A percentile compares a stretch with the other conserved stretches of the same genome.
Conservation (phyloP, 768 basidiomycete species). For the Pholiota conissans region DNA sequence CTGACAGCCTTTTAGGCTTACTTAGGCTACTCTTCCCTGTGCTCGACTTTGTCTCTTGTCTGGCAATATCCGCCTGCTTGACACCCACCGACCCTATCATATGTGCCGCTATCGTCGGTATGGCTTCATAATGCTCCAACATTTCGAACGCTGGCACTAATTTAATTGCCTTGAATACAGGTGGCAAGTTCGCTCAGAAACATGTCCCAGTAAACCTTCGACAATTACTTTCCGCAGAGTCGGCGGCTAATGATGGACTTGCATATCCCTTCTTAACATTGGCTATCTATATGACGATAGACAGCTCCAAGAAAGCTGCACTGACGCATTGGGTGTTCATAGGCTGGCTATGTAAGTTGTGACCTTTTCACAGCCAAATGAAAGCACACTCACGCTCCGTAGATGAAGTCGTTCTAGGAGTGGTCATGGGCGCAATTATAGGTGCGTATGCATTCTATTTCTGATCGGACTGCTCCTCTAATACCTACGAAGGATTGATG, state of each 20-base stretch:
- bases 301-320: conserved; percentile 59
- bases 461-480: neutral
- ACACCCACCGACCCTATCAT: conserved; percentile 96
- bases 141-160: neutral
- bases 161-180: conserved; percentile 33
- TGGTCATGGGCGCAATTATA: conserved; percentile 59
- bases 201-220: conserved; percentile 78
- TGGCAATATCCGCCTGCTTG: conserved; percentile 86
- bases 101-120: conserved; percentile 78
- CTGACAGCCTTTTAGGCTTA: conserved; percentile 41
- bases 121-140: conserved; percentile 14
- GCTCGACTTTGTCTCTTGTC: conserved; percentile 69
- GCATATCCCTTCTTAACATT: conserved; percentile 92
- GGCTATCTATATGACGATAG: conserved; percentile 82
- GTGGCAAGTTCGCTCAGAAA: conserved; percentile 66
- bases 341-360: conserved; percentile 72
- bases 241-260: conserved; percentile 93
- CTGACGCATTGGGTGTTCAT: conserved; percentile 85
- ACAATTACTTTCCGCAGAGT: conserved; percentile 82
- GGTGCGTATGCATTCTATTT: conserved; percentile 27
- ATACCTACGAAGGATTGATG: conserved; percentile 43
- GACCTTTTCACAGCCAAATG: neutral
- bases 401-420: conserved; percentile 85
- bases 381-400: neutral
- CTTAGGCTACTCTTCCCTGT: conserved; percentile 72